Base-by-base conservation (phyloP, 495 filamentous ascomycete genomes). In the Penicillium ucsense region DNA sequence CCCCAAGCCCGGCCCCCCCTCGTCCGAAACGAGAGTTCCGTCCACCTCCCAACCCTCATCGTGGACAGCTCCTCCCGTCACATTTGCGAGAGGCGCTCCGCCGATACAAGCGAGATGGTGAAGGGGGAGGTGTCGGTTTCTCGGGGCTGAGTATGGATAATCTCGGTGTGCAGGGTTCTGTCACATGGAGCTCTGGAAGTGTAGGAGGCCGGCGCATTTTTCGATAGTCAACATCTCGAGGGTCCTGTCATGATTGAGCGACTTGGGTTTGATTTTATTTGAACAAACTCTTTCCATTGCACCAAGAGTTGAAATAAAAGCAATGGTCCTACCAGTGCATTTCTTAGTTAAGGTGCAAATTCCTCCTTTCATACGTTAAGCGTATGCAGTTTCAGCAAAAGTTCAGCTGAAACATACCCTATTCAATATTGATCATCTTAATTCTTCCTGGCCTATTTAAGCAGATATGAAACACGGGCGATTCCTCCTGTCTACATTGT, bases 21-120 rank as follows among this genome's bases (percentile, higher is more conserved):
- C 53, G 55, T 28, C 52, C 53, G 11, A 49, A 42, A 41, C 53
- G 52, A 3, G 55, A 59, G 40, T 62, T 68, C 50, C 62, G 62
- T 33, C 57, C 56, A 3, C 66, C 68, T 11, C 62, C 70, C 3
- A 73, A 74, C 38, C 72, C 68, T 1, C 69, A 79, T 53, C 76
- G 81, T 10, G 88, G 84, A 0, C 87, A 88, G 9, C 61, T 95
- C 38, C 75, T 86, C 29, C 88, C 89, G 0, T 82, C 89, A 46
- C 89, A 95, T 70, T 66, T 95, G 34, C 74, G 87, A 27, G 86
- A 95, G 62, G 87, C 87, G 8, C 66, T 85, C 29, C 73, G 88
- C 45, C 76, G 89, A 45, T 83, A 84, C 53, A 85, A 83, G 62
- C 76, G 77, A 39, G 73, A 83, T 56, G 65, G 72, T 9, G 72